Evolutionary conservation across 768 basidiomycete genomes (phyloP).

Genomic region (Galerina marginata): DNA sequence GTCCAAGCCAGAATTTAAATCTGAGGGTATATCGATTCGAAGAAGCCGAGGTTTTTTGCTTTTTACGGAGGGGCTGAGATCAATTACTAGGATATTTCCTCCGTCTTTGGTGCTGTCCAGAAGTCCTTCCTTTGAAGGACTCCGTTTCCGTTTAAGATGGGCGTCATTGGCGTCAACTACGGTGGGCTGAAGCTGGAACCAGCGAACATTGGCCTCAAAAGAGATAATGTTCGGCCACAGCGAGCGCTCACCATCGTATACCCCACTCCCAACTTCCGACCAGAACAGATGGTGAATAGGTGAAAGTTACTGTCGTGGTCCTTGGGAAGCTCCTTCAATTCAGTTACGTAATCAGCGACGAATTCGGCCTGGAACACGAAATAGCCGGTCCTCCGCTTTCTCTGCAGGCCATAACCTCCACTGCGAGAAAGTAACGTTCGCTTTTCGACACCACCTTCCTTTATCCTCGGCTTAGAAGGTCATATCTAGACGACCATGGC

Average conservation of each 20-base stretch:
- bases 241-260: conserved; percentile 6
- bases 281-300: background rate
- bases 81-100: background rate
- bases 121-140: conserved; percentile 12
- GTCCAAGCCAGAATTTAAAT: conserved; percentile 15
- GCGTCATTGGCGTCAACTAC: background rate
- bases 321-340: background rate
- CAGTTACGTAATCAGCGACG: too few species aligned
- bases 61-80: background rate
- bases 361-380: too few species aligned
- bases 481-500: conserved; percentile 8
- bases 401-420: too few species aligned
- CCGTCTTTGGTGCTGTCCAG: background rate
- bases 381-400: too few species aligned
- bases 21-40: conserved; percentile 21
- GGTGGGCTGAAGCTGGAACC: background rate
- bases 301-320: background rate
- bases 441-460: background rate
- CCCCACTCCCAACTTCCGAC: background rate
- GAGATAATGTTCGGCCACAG: background rate
- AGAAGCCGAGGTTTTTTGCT: conserved; percentile 17
- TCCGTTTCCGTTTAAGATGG: conserved; percentile 21
- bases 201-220: background rate
- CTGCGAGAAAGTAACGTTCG: too few species aligned
- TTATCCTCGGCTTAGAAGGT: background rate